A percentile compares a stretch with the other conserved stretches of the same genome.
Conservation (phyloP, 371 early-diverging fungal genomes). For the Rhizopus stolonifer region DNA sequence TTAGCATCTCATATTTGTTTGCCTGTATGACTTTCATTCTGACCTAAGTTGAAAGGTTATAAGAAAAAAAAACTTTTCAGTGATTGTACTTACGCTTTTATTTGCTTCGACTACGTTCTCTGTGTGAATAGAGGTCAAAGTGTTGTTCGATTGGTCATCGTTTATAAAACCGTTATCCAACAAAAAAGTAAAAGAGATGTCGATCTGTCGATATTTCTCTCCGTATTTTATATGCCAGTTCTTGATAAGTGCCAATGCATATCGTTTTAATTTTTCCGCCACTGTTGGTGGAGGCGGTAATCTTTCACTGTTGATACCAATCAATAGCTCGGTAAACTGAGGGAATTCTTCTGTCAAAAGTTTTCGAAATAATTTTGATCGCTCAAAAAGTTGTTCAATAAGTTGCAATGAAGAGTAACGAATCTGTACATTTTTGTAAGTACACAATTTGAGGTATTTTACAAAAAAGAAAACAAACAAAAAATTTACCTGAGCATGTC, state of each 20-base stretch:
- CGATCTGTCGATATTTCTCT: slow-evolving; percentile 47
- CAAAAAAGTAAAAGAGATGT: slow-evolving; percentile 59
- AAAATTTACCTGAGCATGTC: slow-evolving; percentile 61
- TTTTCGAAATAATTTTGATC: slow-evolving; percentile 66
- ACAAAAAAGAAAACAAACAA: neutral
- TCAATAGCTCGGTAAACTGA: slow-evolving; percentile 49
- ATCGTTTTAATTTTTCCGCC: slow-evolving; percentile 51
- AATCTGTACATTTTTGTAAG: slow-evolving; percentile 35
- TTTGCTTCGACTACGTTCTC: slow-evolving; percentile 18
- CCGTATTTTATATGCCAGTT: slow-evolving; percentile 63
- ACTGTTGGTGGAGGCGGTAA: slow-evolving; percentile 61
- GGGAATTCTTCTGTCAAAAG: slow-evolving; percentile 57
- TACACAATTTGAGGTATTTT: neutral
- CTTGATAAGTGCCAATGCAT: slow-evolving; percentile 54
- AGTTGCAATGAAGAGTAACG: slow-evolving; percentile 66
- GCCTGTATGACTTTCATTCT: slow-evolving; percentile 40
- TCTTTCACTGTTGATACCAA: slow-evolving; percentile 56
- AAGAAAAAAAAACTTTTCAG: neutral
- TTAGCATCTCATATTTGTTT: slow-evolving; percentile 41
- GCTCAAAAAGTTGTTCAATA: slow-evolving; percentile 61
- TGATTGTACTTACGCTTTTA: slow-evolving; percentile 16
- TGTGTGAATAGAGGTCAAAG: slow-evolving; percentile 24
- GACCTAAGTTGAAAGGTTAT: slow-evolving; percentile 16
- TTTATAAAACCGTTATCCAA: slow-evolving; percentile 28
- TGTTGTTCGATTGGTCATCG: neutral